A percentile compares a stretch with the other conserved stretches of the same genome.
phyloP scores from a whole-genome alignment of 495 filamentous ascomycete genomes.

The Trypethelium eluteriae region DNA sequence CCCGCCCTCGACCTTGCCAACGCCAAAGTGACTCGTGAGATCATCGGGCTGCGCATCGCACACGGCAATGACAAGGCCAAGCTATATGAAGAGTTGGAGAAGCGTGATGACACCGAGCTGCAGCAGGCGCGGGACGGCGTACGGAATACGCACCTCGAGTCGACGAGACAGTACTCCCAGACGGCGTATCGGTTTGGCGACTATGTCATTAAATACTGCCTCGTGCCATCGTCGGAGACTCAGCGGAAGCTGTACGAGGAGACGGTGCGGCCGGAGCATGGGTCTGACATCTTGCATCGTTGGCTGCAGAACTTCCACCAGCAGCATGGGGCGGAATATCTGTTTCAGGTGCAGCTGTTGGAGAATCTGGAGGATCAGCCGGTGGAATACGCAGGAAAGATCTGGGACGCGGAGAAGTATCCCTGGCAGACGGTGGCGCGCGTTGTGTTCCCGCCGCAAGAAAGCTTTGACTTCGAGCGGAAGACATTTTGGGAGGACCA shows the following conservation, averaged over 20 bases:
- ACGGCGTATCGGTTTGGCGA: slow-evolving; percentile 44
- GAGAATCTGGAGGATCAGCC: slow-evolving; percentile 45
- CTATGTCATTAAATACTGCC: slow-evolving; percentile 43
- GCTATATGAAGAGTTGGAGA: slow-evolving; percentile 39
- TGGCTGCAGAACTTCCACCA: slow-evolving; percentile 41
- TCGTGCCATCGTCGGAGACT: slow-evolving; percentile 38
- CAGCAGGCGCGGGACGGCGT: slow-evolving; percentile 38
- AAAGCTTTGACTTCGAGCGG: slow-evolving; percentile 39
- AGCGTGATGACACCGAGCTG: slow-evolving; percentile 38
- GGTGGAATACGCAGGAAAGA: slow-evolving; percentile 43
- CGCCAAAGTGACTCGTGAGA: slow-evolving; percentile 42
- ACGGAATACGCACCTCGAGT: slow-evolving; percentile 38
- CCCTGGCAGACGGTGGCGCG: slow-evolving; percentile 44
- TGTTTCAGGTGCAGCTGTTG: slow-evolving; percentile 41
- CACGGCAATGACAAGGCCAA: slow-evolving; percentile 35
- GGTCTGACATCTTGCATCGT: slow-evolving; percentile 39
- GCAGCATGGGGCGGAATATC: slow-evolving; percentile 41
- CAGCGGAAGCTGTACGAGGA: slow-evolving; percentile 39
- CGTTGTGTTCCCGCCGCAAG: slow-evolving; percentile 40
- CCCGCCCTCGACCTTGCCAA: slow-evolving; percentile 43
- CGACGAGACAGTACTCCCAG: slow-evolving; percentile 43
- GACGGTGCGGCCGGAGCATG: slow-evolving; percentile 36
- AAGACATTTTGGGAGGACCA: slow-evolving; percentile 44
- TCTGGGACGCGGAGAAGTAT: slow-evolving; percentile 44
- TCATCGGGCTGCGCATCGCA: slow-evolving; percentile 41